Evolutionary conservation across 257 asterid species (phyloP), one percentile per base, ranked within the genome.

Genomic region (Nicotiana tabacum): DNA sequence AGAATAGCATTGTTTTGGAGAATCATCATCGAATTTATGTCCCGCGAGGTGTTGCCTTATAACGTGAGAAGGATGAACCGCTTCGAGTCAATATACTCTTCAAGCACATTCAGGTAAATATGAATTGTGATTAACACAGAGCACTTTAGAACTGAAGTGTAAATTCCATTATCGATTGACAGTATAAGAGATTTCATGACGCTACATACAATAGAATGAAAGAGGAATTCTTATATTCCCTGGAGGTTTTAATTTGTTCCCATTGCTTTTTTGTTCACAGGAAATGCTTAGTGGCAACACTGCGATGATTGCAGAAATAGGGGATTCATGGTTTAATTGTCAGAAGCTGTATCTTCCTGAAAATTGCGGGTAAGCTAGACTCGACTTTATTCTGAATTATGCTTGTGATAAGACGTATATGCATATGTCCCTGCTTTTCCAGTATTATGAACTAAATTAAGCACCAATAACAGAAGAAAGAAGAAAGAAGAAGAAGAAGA

Each of bases 1-100:
- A 80, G 13, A 86, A 86, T 65, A 57, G 35, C 76, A 86, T 86
- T 1, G 88, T 85, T 11, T 55, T 83, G 86, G 88, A 86, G 77
- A 86, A 86, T 58, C 84, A 83, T 33, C 77, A 51, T 30, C 80
- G 88, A 48, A 86, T 86, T 27, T 86, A 83, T 80, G 85, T 86
- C 61, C 88, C 88, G 83, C 81, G 82, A 3, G 88, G 88, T 17
- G 64, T 83, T 66, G 84, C 85, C 43, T 78, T 86, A 35, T 80
- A 65, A 66, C 81, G 81, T 0, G 84, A 57, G 77, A 56, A 83
- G 6, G 64, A 83, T 80, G 88, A 86, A 65, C 86, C 82, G 27
- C 86, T 85, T 39, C 81, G 88, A 83, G 86, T 85, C 27, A 86
- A 86, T 65, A 83, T 86, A 53, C 84, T 86, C 66, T 86, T 86